Percentiles rank a stretch among this genome's conserved stretches.
These are phyloP conservation scores for Blastobotrys ciferrii DNA, from an alignment of 1,139 yeast species.

Conservation along the genomic window DNA sequence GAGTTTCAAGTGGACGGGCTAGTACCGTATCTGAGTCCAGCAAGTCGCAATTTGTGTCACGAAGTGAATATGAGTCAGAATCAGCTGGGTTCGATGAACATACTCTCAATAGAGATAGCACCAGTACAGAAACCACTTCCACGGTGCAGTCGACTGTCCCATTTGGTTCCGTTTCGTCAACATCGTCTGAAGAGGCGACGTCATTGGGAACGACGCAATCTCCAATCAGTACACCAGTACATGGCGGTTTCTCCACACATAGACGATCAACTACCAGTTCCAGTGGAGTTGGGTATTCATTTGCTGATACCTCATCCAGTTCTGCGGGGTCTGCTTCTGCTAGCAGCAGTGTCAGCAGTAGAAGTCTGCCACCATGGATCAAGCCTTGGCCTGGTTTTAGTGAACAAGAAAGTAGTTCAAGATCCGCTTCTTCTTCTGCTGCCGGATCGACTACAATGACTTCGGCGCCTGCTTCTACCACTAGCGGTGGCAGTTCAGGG, in stretches of 20 bases:
- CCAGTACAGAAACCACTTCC: background rate
- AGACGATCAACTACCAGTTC: conserved; percentile 3
- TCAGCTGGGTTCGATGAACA: background rate
- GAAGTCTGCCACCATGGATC: background rate
- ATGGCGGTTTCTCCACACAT: background rate
- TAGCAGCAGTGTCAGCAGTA: background rate
- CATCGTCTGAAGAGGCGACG: background rate
- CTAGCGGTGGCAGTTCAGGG: no score
- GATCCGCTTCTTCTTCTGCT: background rate
- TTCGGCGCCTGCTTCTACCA: background rate
- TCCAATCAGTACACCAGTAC: conserved; percentile 4
- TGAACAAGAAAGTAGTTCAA: background rate
- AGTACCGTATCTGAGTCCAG: background rate
- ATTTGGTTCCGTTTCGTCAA: background rate
- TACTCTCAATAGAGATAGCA: background rate
- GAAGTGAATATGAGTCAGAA: background rate
- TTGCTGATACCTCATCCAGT: background rate
- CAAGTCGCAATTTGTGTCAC: background rate
- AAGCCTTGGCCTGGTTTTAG: background rate
- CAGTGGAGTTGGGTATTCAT: background rate
- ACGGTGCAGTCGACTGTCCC: background rate
- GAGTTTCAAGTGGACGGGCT: background rate
- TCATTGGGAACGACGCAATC: background rate
- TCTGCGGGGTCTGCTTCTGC: background rate
- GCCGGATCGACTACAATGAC: background rate